A percentile compares a stretch with the other conserved stretches of the same genome.
Evolutionary conservation across 768 basidiomycete genomes (phyloP).

Genomic region (Phlebiopsis flavidoalba): DNA sequence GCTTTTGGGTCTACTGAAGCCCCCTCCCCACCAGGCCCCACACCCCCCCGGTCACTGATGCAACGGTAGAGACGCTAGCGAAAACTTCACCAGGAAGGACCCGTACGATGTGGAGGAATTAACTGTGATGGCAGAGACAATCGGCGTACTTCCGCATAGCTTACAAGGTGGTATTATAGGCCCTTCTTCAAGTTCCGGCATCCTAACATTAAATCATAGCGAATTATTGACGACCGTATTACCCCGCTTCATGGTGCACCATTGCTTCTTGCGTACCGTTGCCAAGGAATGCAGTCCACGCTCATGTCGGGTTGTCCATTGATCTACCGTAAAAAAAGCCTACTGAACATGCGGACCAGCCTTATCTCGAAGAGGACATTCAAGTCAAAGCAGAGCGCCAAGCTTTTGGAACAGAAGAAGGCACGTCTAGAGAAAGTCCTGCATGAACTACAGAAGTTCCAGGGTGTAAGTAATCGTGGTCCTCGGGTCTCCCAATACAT

Average conservation of each 20-base stretch:
- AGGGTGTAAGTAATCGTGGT: not conserved
- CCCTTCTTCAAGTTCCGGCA: slow-evolving; percentile 17
- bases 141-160: slow-evolving; percentile 71
- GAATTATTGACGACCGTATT: slow-evolving; percentile 39
- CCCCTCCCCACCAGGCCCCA: too few relatives aligned
- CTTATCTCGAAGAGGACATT: slow-evolving; percentile 26
- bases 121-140: slow-evolving; percentile 64
- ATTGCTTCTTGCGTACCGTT: slow-evolving; percentile 39
- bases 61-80: slow-evolving; percentile 14
- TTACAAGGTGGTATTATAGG: slow-evolving; percentile 8
- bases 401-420: slow-evolving; percentile 20
- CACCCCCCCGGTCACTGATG: slow-evolving; percentile 14
- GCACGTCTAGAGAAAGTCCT: slow-evolving; percentile 20
- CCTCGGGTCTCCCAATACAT: not conserved
- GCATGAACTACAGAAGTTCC: slow-evolving; percentile 20
- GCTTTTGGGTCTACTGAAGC: not conserved
- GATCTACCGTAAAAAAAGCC: slow-evolving; percentile 15
- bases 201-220: slow-evolving; percentile 17
- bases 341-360: slow-evolving; percentile 14
- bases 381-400: slow-evolving; percentile 17
- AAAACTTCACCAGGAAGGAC: slow-evolving; percentile 30
- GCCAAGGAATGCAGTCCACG: slow-evolving; percentile 14
- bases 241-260: slow-evolving; percentile 38
- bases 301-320: slow-evolving; percentile 23
- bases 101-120: slow-evolving; percentile 51